Evolutionary conservation across 805 yeast genomes (phyloP).

Genomic region (Candida golubevii): DNA sequence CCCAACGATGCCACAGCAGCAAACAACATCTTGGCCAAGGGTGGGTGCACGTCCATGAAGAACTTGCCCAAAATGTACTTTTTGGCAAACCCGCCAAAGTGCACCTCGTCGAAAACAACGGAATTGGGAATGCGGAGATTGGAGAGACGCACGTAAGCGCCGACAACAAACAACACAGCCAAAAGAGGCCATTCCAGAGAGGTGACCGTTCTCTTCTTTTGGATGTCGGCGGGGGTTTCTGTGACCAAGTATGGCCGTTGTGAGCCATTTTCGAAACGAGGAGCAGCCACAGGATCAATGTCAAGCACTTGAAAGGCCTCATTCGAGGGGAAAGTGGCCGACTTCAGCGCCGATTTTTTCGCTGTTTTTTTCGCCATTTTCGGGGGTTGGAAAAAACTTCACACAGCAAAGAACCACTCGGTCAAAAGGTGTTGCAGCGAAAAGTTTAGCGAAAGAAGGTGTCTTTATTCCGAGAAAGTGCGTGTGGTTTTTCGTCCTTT

Average conservation of each 20-base stretch:
- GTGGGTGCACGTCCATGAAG: slow-evolving; percentile 79
- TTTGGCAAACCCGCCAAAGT: slow-evolving; percentile 94
- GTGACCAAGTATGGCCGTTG: slow-evolving; percentile 53
- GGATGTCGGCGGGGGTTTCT: slow-evolving; percentile 39
- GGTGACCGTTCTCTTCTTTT: slow-evolving; percentile 19
- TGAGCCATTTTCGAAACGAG: slow-evolving; percentile 42
- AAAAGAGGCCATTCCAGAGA: slow-evolving; percentile 24
- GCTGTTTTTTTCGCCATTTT: slow-evolving; percentile 17
- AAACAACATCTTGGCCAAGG: slow-evolving; percentile 69
- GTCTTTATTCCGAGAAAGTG: too few species aligned
- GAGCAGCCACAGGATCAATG: slow-evolving; percentile 41
- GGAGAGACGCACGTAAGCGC: slow-evolving; percentile 57
- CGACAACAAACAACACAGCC: slow-evolving; percentile 42
- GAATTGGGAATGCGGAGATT: slow-evolving; percentile 65
- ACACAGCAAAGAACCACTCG: too few species aligned
- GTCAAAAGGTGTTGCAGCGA: too few species aligned
- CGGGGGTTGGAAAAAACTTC: not conserved
- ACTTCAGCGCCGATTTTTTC: slow-evolving; percentile 11
- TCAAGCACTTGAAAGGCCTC: slow-evolving; percentile 14
- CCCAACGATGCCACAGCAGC: slow-evolving; percentile 66
- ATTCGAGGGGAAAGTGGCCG: slow-evolving; percentile 2
- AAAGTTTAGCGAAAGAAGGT: too few species aligned
- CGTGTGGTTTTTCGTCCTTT: too few species aligned
- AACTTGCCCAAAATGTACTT: slow-evolving; percentile 64
- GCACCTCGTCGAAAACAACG: slow-evolving; percentile 90